phyloP scores from a whole-genome alignment of 768 basidiomycete species.

The Coprinopsis sp. region DNA sequence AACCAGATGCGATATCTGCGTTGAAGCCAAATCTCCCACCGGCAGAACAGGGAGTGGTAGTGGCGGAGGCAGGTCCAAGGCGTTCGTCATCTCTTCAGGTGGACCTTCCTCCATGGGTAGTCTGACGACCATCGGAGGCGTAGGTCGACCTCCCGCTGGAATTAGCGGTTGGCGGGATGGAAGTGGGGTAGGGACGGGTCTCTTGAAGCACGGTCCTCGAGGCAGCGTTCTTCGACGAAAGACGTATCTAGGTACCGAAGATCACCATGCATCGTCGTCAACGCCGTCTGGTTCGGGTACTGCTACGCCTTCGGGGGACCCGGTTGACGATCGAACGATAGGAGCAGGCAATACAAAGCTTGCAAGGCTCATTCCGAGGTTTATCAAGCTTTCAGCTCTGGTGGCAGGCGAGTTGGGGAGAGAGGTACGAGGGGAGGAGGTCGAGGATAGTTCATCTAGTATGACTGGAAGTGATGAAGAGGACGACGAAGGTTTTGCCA shows the following conservation, averaged over 20 bases:
- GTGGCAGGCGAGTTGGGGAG: conserved; percentile 60
- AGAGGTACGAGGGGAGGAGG: conserved; percentile 23
- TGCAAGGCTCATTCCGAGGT: conserved; percentile 62
- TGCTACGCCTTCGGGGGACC: conserved; percentile 10
- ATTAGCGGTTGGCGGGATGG: conserved; percentile 75
- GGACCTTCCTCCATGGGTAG: background rate
- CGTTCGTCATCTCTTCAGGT: background rate
- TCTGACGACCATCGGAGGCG: background rate
- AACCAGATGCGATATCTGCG: conserved; percentile 71
- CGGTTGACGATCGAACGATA: conserved; percentile 21
- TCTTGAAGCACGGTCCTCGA: conserved; percentile 48
- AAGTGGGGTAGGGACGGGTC: conserved; percentile 67
- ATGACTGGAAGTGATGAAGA: background rate
- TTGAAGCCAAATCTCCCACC: conserved; percentile 47
- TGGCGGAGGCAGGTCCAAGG: background rate
- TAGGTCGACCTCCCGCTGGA: background rate
- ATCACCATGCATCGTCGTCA: background rate
- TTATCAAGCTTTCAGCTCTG: conserved; percentile 76
- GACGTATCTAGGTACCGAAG: conserved; percentile 14
- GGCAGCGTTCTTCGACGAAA: conserved; percentile 61
- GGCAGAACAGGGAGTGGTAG: conserved; percentile 23
- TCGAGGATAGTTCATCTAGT: too few species aligned
- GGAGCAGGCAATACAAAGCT: conserved; percentile 62
- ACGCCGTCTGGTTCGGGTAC: background rate
- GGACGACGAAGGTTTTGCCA: background rate